A percentile compares a stretch with the other conserved stretches of the same genome.
Conservation (phyloP, 257 asterid species). For the Orobanche coerulescens region DNA sequence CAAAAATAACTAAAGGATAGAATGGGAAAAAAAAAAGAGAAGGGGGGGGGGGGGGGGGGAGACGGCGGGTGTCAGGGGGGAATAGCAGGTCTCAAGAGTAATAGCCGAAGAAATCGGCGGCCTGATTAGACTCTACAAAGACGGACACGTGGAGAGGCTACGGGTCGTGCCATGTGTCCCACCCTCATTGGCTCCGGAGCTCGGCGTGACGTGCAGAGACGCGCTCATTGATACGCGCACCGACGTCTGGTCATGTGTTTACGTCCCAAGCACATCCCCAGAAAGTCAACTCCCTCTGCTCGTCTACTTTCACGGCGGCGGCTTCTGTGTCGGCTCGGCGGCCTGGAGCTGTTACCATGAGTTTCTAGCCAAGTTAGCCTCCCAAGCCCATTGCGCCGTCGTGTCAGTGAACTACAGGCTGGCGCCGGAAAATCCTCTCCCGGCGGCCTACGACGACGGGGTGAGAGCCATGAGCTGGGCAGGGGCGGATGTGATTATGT, state of each 20-base stretch:
- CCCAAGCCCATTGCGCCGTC: conserved; percentile 40
- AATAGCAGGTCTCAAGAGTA: conserved; percentile 23
- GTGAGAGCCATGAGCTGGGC: conserved; percentile 45
- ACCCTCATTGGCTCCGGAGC: conserved; percentile 35
- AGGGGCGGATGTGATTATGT: too few species aligned
- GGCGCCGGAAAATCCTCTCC: conserved; percentile 87
- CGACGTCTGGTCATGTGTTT: conserved; percentile 67
- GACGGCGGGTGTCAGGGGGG: too few species aligned
- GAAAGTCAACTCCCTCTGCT: conserved; percentile 40
- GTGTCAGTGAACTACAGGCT: conserved; percentile 62
- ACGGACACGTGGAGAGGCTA: conserved; percentile 72
- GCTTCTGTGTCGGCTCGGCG: conserved; percentile 81
- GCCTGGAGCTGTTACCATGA: conserved; percentile 82
- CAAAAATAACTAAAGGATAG: too few species aligned
- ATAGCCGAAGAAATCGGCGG: conserved; percentile 59
- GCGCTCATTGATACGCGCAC: conserved; percentile 45
- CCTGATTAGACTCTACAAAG: conserved; percentile 54
- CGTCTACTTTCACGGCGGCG: conserved; percentile 81
- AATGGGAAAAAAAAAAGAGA: too few species aligned
- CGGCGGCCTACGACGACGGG: conserved; percentile 83
- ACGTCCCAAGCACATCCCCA: conserved; percentile 38
- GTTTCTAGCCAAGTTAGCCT: conserved; percentile 49
- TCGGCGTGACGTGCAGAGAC: conserved; percentile 48
- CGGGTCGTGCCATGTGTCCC: conserved; percentile 50
- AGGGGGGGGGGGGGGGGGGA: too few species aligned